phyloP scores from a whole-genome alignment of 495 filamentous ascomycete species.

The Daldinia childiae region DNA sequence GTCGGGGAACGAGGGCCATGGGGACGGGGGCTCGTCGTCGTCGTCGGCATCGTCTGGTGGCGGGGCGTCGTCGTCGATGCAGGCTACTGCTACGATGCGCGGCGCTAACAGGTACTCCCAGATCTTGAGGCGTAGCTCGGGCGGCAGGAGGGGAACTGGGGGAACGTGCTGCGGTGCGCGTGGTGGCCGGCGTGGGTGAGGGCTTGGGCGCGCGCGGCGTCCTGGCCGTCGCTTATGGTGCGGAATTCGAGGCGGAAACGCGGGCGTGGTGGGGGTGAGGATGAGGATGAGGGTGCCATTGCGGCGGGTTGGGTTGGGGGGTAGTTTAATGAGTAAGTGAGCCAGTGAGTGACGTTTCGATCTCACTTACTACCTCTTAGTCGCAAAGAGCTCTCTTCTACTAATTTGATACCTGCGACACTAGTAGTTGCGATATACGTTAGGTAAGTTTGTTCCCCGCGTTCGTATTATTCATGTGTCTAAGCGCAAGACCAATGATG shows the following conservation, averaged over 20 bases:
- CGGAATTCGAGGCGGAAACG: constrained; percentile 54
- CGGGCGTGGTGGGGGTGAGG: neutral
- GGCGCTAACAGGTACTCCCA: constrained; percentile 54
- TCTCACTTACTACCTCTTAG: too few relatives aligned
- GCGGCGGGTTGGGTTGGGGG: neutral
- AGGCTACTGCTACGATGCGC: constrained; percentile 49
- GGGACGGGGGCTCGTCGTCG: neutral
- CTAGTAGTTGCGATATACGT: too few relatives aligned
- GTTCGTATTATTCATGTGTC: too few relatives aligned
- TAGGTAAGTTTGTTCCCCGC: too few relatives aligned
- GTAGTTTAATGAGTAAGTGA: neutral
- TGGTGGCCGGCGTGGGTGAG: constrained; percentile 20
- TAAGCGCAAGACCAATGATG: neutral
- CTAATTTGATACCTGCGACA: too few relatives aligned
- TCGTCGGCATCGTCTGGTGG: neutral
- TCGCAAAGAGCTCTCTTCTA: too few relatives aligned
- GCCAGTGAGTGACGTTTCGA: neutral
- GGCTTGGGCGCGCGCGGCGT: constrained; percentile 25
- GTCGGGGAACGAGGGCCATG: constrained; percentile 7
- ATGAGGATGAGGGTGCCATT: neutral
- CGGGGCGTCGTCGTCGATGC: constrained; percentile 39
- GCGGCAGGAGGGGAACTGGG: constrained; percentile 51
- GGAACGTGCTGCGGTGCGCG: constrained; percentile 40
- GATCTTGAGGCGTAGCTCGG: constrained; percentile 59
- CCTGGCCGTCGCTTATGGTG: constrained; percentile 49